Base-by-base conservation (phyloP, 768 basidiomycete genomes). In the Pleurotus giganteus region DNA sequence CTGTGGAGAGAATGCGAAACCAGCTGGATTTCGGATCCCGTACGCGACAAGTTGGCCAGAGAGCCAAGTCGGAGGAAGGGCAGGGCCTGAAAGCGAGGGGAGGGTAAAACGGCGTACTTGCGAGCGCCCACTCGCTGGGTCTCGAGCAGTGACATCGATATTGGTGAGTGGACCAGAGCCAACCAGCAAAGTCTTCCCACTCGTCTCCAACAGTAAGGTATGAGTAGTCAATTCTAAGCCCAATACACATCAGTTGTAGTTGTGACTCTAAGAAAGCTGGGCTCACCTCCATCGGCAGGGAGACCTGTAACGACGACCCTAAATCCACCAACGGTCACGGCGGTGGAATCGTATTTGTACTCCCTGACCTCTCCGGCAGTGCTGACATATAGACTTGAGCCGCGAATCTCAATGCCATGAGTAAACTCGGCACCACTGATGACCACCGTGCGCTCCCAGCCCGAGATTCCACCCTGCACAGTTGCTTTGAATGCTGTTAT, bases 1-100 rank as follows among this genome's bases (percentile, higher is more conserved):
- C 3, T 55, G 19, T 1, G 68, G 67, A 4, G 62, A 57, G 60
- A 72, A 73, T 0, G 74, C 73, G 52, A 77, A 73, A 2, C 73
- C 75, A 0, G 69, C 75, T 7, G 76, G 74, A 60, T 79, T 79
- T 9, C 76, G 69, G 46, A 77, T 74, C 3, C 76, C 76, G 51
- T 68, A 77, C 0, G 73, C 75, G 19, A 77, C 47, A 24, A 77
- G 61, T 34, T 70, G 57, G 0, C 74, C 76, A 3, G 63, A 49
- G 5, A 66, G 27, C 66, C 69, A 72, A 4, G 60, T 52, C 9
- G 63, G 56, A 13, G 70, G 62, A 11, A 29, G 13, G 0, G 55
- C 12, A 12, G 54, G 57, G 12, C 57, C 57, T n/a, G 54, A 24
- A 15, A 51, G 32, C 2, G 29, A 57, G 46, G 55, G 61, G 29